phyloP scores from a whole-genome alignment of 2,329 filamentous ascomycete genomes.

The Alternaria consortialis region DNA sequence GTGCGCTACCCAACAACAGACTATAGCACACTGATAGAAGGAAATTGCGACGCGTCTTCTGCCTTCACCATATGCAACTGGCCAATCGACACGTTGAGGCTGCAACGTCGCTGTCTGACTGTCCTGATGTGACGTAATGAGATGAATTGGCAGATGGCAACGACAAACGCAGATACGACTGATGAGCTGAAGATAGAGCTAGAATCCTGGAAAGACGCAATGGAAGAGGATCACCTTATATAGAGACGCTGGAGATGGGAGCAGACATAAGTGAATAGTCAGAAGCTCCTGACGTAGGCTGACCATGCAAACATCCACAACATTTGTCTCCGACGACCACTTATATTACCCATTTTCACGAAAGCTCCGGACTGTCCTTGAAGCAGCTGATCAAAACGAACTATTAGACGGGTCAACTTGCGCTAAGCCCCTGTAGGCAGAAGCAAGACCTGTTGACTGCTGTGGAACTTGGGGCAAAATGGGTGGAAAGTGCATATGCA shows the following conservation, averaged over 20 bases:
- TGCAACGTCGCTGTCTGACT: constrained; percentile 1
- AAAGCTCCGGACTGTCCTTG: background rate
- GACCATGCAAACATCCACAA: background rate
- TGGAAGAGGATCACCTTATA: background rate
- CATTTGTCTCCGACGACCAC: background rate
- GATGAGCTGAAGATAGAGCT: background rate
- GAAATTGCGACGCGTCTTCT: constrained; percentile 4
- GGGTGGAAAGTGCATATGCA: constrained; percentile 8
- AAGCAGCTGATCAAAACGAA: constrained; percentile 1
- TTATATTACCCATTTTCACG: background rate
- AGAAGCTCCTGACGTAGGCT: background rate
- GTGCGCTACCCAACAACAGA: constrained; percentile 1
- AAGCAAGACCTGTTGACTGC: constrained; percentile 1
- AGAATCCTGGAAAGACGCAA: background rate
- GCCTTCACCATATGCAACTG: background rate
- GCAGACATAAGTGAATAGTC: background rate
- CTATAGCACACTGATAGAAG: background rate
- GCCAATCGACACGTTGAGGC: constrained; percentile 2
- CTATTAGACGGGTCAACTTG: background rate
- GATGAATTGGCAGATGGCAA: background rate
- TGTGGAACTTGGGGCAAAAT: constrained; percentile 1
- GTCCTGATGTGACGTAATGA: constrained; percentile 5
- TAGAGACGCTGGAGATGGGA: background rate
- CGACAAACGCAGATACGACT: background rate
- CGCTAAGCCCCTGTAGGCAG: constrained; percentile 13